Conservation (phyloP, 2,329 filamentous ascomycete genomes). For the Xylaria arbuscula region DNA sequence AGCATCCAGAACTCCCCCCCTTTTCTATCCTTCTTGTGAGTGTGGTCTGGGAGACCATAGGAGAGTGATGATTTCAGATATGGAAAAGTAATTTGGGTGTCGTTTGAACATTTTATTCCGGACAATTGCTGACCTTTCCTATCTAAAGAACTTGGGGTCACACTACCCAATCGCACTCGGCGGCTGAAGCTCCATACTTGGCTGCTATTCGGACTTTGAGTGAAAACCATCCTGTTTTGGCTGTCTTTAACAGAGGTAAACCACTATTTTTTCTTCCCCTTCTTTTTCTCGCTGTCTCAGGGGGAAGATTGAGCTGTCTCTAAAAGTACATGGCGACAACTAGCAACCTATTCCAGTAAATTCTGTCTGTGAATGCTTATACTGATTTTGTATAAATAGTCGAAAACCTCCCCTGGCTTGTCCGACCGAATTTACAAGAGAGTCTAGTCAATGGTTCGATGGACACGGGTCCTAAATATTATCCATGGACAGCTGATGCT, state of each 20-base stretch:
- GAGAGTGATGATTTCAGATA: not conserved
- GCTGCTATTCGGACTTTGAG: conserved; percentile 59
- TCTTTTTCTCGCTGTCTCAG: not conserved
- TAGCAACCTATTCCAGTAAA: not conserved
- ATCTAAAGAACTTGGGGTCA: conserved; percentile 54
- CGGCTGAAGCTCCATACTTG: conserved; percentile 57
- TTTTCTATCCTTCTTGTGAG: not conserved
- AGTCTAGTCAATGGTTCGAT: conserved; percentile 45
- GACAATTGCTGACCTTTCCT: conserved; percentile 13
- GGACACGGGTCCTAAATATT: conserved; percentile 49
- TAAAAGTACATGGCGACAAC: not conserved
- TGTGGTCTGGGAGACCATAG: too few species aligned
- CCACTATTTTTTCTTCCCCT: not conserved
- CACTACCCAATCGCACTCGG: conserved; percentile 56
- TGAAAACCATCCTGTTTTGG: conserved; percentile 57
- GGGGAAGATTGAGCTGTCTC: not conserved
- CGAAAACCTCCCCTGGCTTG: conserved; percentile 47
- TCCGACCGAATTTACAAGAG: conserved; percentile 45
- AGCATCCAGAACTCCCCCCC: not conserved
- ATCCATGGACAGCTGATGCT: conserved; percentile 48
- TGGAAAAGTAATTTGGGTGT: not conserved
- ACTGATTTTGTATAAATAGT: conserved; percentile 39
- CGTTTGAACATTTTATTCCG: not conserved
- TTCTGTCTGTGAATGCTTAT: not conserved
- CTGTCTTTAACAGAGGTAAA: conserved; percentile 53